Evolutionary conservation across 2,329 filamentous ascomycete genomes (phyloP).

Genomic region (Fusarium algeriense): DNA sequence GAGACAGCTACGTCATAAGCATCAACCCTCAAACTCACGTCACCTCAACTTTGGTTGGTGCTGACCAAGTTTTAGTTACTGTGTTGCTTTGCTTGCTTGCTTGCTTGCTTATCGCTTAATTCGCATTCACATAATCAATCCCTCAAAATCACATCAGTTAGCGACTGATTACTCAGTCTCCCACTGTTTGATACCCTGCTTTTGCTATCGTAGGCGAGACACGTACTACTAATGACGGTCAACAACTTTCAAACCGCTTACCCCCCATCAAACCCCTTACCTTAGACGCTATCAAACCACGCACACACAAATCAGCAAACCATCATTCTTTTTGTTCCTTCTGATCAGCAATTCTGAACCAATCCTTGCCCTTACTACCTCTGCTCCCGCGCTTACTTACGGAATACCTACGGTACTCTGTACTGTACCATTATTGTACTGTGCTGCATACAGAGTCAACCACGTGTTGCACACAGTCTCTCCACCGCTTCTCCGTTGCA

Average conservation of each 20-base stretch:
- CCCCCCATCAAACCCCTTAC: not conserved
- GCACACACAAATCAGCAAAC: constrained; percentile 24
- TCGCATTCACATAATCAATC: constrained; percentile 21
- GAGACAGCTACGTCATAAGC: constrained; percentile 31
- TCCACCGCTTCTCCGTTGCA: constrained; percentile 36
- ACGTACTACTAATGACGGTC: constrained; percentile 25
- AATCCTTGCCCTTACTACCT: constrained; percentile 24
- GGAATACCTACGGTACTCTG: too few species aligned
- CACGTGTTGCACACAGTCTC: constrained; percentile 40
- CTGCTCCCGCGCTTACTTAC: constrained; percentile 15
- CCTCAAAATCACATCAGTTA: not conserved
- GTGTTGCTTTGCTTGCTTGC: constrained; percentile 5
- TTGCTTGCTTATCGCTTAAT: constrained; percentile 23
- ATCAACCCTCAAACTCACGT: constrained; percentile 9
- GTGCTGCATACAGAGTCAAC: constrained; percentile 37
- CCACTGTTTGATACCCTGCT: constrained; percentile 18
- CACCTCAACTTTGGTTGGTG: constrained; percentile 22
- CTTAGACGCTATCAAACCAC: constrained; percentile 9
- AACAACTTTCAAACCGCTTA: constrained; percentile 16
- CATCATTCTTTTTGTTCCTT: constrained; percentile 18
- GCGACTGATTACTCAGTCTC: not conserved
- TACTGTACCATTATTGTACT: not conserved
- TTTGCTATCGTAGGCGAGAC: constrained; percentile 2
- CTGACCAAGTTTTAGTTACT: constrained; percentile 22
- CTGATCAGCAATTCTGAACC: constrained; percentile 33